phyloP scores from a whole-genome alignment of 2,329 filamentous ascomycete species.

The Huntiella omanensis region DNA sequence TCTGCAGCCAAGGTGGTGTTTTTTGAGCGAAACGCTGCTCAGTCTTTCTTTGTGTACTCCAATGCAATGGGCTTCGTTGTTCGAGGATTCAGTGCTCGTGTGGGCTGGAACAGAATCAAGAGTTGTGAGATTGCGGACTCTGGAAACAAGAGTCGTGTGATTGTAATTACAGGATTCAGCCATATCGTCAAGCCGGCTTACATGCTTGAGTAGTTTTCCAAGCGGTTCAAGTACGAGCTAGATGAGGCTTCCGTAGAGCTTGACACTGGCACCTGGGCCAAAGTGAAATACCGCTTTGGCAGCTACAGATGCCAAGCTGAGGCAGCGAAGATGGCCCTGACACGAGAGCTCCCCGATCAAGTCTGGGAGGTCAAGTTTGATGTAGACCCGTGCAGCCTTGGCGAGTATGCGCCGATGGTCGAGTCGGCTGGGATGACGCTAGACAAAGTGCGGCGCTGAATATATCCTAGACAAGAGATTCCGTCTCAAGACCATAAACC shows the following conservation, averaged over 20 bases:
- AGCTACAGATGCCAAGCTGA: conserved; percentile 36
- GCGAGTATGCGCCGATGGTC: neutral
- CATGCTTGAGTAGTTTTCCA: conserved; percentile 24
- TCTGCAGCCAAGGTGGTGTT: conserved; percentile 33
- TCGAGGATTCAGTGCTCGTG: conserved; percentile 19
- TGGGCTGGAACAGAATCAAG: conserved; percentile 31
- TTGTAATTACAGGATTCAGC: conserved; percentile 28
- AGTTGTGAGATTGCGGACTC: conserved; percentile 16
- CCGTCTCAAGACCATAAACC: neutral
- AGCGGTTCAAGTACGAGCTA: conserved; percentile 27
- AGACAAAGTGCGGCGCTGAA: neutral
- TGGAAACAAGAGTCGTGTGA: conserved; percentile 25
- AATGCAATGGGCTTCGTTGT: conserved; percentile 19
- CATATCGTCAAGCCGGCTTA: conserved; percentile 24
- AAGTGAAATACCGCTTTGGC: conserved; percentile 33
- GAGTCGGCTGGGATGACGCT: neutral
- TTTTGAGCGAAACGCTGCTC: conserved; percentile 23
- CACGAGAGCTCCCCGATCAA: conserved; percentile 3
- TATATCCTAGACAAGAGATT: neutral
- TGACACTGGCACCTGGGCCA: conserved; percentile 14
- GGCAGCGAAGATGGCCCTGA: conserved; percentile 24
- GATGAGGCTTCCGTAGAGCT: conserved; percentile 23
- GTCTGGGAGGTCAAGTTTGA: conserved; percentile 11
- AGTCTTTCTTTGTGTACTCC: conserved; percentile 16
- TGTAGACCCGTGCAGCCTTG: conserved; percentile 8